phyloP scores from a whole-genome alignment of 1,139 yeast genomes.

The Kurtzmaniella quercitrusa region DNA sequence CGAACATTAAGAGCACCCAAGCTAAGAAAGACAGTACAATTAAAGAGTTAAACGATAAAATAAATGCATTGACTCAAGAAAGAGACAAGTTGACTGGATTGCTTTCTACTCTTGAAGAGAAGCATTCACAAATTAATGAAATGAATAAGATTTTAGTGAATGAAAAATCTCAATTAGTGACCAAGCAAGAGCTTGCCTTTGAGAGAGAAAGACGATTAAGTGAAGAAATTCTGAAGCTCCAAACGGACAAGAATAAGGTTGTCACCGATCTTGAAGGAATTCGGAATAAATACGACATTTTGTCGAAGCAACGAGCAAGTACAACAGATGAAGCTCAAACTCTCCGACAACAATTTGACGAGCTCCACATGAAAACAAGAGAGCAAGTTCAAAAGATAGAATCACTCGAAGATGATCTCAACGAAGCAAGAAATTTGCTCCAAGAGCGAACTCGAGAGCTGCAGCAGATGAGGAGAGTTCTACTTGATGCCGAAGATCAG shows the following conservation, averaged over 20 bases:
- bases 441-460: constrained; percentile 83
- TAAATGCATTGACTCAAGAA: constrained; percentile 33
- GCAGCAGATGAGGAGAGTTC: constrained; percentile 61
- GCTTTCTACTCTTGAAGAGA: constrained; percentile 40
- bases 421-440: constrained; percentile 65
- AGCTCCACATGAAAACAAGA: constrained; percentile 59
- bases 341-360: constrained; percentile 73
- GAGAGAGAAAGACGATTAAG: constrained; percentile 32
- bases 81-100: constrained; percentile 33
- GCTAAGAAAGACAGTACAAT: constrained; percentile 48
- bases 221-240: constrained; percentile 33
- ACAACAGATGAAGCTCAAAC: constrained; percentile 56
- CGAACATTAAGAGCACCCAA: constrained; percentile 35
- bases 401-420: constrained; percentile 72
- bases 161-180: constrained; percentile 35
- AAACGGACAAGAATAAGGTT: constrained; percentile 49
- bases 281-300: constrained; percentile 46
- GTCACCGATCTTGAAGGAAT: constrained; percentile 48
- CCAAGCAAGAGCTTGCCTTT: constrained; percentile 35
- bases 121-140: constrained; percentile 36
- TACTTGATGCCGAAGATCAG: constrained; percentile 64
- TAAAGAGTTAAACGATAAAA: constrained; percentile 34
- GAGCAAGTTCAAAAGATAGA: constrained; percentile 63
- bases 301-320: constrained; percentile 41
- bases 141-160: constrained; percentile 29